These are phyloP conservation scores for Hypoxylon sp. DNA, from an alignment of 2,329 filamentous ascomycete species.

Conservation along the genomic window DNA sequence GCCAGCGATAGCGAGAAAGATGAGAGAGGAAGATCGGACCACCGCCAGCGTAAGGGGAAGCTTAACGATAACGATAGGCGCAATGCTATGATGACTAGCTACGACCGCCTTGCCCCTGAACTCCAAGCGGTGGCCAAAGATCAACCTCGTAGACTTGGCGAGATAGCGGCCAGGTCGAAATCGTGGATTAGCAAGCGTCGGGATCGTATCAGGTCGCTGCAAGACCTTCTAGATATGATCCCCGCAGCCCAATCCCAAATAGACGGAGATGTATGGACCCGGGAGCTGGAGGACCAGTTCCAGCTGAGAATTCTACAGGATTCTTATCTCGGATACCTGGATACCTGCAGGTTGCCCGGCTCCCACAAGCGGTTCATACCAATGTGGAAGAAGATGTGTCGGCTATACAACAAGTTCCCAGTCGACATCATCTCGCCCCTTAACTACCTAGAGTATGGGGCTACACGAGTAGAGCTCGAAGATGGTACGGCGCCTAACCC, in stretches of 20 bases:
- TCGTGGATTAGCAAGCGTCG: neutral
- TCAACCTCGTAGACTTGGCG: neutral
- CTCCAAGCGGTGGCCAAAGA: constrained; percentile 1
- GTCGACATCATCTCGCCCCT: constrained; percentile 5
- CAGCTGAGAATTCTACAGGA: neutral
- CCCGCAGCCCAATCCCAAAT: neutral
- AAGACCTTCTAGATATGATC: neutral
- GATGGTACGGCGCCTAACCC: neutral
- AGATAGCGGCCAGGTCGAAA: neutral
- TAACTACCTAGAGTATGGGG: constrained; percentile 8
- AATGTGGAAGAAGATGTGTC: constrained; percentile 19
- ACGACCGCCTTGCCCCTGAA: neutral
- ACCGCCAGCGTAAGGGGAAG: neutral
- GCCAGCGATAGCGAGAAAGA: constrained; percentile 8
- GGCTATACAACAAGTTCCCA: neutral
- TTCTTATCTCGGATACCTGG: neutral
- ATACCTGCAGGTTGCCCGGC: neutral
- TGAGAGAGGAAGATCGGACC: neutral
- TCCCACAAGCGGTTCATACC: neutral
- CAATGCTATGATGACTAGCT: neutral
- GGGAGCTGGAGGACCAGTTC: neutral
- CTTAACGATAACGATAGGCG: neutral
- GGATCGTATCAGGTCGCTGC: neutral
- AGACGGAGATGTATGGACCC: neutral
- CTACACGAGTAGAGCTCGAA: neutral